Percentiles rank a stretch among this genome's conserved stretches.
Conservation (phyloP, 2,329 filamentous ascomycete genomes). For the Nannizziopsis barbatae region DNA sequence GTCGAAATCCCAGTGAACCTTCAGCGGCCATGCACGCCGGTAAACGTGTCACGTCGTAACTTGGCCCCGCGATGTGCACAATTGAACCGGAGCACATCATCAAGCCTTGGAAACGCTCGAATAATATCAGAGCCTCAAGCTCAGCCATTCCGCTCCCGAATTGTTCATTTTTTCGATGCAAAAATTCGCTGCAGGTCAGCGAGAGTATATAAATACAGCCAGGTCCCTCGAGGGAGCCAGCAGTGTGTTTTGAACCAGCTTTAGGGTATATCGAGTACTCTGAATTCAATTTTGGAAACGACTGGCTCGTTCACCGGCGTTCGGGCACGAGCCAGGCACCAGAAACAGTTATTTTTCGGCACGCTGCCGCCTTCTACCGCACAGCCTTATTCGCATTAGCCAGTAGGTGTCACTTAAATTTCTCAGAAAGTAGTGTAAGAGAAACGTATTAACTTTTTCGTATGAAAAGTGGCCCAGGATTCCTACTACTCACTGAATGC, state of each 20-base stretch:
- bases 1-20: constrained; percentile 5
- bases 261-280: no score
- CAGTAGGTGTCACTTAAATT: constrained; percentile 1
- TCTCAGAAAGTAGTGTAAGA: background rate
- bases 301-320: no score
- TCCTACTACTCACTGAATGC: constrained; percentile 15
- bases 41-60: constrained; percentile 8
- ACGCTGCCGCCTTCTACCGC: background rate
- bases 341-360: no score
- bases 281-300: no score
- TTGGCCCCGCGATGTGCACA: constrained; percentile 2
- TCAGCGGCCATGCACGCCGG: constrained; percentile 4
- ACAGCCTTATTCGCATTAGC: background rate
- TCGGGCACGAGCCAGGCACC: no score
- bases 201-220: background rate
- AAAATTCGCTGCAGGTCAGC: background rate
- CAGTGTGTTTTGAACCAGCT: no score
- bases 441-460: background rate
- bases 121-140: background rate
- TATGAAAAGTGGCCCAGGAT: constrained; percentile 11
- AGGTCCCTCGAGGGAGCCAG: background rate
- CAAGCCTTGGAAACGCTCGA: background rate
- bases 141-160: background rate
- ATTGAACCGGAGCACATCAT: background rate
- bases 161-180: background rate